Conservation (phyloP, 2,329 filamentous ascomycete genomes). For the Aureobasidium subglaciale region DNA sequence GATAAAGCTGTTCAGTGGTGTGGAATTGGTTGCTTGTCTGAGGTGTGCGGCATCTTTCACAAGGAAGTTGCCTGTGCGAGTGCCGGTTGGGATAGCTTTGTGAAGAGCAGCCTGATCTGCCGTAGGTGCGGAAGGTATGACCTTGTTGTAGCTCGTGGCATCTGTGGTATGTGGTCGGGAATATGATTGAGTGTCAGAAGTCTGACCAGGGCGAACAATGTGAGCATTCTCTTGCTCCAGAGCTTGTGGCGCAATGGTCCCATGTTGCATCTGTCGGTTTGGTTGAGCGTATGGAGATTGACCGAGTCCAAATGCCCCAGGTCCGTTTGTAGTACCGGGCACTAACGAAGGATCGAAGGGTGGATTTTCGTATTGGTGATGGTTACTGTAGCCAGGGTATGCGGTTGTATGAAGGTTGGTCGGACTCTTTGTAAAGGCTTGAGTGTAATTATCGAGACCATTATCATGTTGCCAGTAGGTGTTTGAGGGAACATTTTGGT, state of each 20-base stretch:
- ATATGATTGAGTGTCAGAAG: slow-evolving; percentile 1
- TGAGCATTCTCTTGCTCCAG: slow-evolving; percentile 20
- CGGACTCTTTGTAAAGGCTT: slow-evolving; percentile 19
- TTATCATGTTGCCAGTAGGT: slow-evolving; percentile 19
- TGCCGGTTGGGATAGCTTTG: slow-evolving; percentile 24
- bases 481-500: slow-evolving; percentile 15
- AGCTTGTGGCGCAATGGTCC: slow-evolving; percentile 27
- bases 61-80: slow-evolving; percentile 32
- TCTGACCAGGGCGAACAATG: not conserved
- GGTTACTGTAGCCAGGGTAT: slow-evolving; percentile 20
- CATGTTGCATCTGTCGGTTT: slow-evolving; percentile 18
- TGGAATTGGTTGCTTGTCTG: slow-evolving; percentile 38
- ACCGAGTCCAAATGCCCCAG: not conserved
- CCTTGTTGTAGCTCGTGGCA: not conserved
- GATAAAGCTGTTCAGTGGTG: slow-evolving; percentile 37
- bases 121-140: slow-evolving; percentile 11
- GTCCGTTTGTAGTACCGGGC: not conserved
- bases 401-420: slow-evolving; percentile 12
- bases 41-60: slow-evolving; percentile 36
- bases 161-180: not conserved
- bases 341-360: slow-evolving; percentile 18
- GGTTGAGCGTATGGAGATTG: slow-evolving; percentile 15
- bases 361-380: slow-evolving; percentile 13
- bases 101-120: slow-evolving; percentile 24
- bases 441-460: slow-evolving; percentile 20